Evolutionary conservation across 2,329 filamentous ascomycete genomes (phyloP).

Genomic region (Rasamsonia emersonii): DNA sequence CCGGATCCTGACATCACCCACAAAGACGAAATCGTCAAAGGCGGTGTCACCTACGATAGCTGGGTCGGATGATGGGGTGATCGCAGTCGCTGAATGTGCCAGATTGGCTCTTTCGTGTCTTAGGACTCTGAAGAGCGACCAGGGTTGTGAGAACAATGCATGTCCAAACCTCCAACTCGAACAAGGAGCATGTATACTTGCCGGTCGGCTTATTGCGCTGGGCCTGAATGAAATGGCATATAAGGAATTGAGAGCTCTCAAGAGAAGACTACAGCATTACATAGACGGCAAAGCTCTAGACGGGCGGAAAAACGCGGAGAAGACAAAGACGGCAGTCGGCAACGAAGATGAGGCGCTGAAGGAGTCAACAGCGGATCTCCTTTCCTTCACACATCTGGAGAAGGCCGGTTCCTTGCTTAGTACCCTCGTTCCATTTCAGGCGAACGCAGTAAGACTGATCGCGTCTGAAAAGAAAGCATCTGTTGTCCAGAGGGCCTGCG

Average conservation of each 20-base stretch:
- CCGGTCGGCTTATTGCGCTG: conserved; percentile 32
- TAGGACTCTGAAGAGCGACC: conserved; percentile 25
- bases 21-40: conserved; percentile 13
- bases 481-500: conserved; percentile 22
- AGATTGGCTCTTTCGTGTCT: conserved; percentile 31
- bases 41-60: conserved; percentile 4
- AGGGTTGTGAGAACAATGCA: conserved; percentile 11
- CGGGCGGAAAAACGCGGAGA: conserved; percentile 11
- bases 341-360: conserved; percentile 22
- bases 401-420: conserved; percentile 19
- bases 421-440: conserved; percentile 32
- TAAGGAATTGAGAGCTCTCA: conserved; percentile 32
- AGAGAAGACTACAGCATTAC: conserved; percentile 26
- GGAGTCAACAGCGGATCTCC: conserved; percentile 30
- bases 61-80: conserved; percentile 16
- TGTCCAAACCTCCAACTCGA: conserved; percentile 32
- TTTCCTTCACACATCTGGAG: conserved; percentile 24
- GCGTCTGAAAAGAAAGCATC: conserved; percentile 23
- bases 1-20: conserved; percentile 15
- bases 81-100: conserved; percentile 32
- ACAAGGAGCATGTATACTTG: conserved; percentile 34
- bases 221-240: conserved; percentile 33
- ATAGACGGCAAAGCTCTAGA: conserved; percentile 14
- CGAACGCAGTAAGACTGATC: conserved; percentile 31
- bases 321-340: conserved; percentile 8